Evolutionary conservation across 73 alveolate genomes (phyloP).

Genomic region (Blepharisma stoltei): DNA sequence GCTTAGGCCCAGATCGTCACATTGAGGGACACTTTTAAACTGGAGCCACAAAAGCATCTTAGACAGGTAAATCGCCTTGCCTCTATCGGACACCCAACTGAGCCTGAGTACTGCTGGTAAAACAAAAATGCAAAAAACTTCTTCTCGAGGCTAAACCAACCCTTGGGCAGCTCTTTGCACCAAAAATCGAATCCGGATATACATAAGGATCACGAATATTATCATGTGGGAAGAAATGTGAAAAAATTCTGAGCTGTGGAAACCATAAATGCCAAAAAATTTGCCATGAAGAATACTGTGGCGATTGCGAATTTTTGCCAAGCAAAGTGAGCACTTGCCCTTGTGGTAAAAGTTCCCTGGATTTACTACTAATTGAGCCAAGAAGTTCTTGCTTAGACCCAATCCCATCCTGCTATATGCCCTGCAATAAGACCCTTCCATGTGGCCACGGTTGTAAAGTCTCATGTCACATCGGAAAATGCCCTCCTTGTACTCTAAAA

Average conservation of each 20-base stretch:
- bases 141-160: too few species aligned
- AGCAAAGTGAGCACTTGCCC: slow-evolving; percentile 49
- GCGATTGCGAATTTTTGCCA: slow-evolving; percentile 60
- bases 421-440: slow-evolving; percentile 52
- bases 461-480: slow-evolving; percentile 55
- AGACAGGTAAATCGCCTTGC: too few species aligned
- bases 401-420: slow-evolving; percentile 48
- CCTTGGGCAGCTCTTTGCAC: too few species aligned
- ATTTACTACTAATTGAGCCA: slow-evolving; percentile 5
- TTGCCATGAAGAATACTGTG: slow-evolving; percentile 86
- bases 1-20: too few species aligned
- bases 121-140: too few species aligned
- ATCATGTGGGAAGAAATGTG: slow-evolving; percentile 69
- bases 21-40: too few species aligned
- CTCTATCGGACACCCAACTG: too few species aligned
- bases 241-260: slow-evolving; percentile 77
- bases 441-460: slow-evolving; percentile 79
- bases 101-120: too few species aligned
- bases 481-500: slow-evolving; percentile 63
- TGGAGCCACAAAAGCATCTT: too few species aligned
- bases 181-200: too few species aligned
- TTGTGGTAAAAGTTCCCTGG: slow-evolving; percentile 49
- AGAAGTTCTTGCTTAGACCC: slow-evolving; percentile 54
- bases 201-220: too few species aligned
- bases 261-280: slow-evolving; percentile 72